Percentiles rank a stretch among this genome's conserved stretches.
phyloP scores from a whole-genome alignment of 2,329 filamentous ascomycete genomes.

The Mycosphaerella sp. region DNA sequence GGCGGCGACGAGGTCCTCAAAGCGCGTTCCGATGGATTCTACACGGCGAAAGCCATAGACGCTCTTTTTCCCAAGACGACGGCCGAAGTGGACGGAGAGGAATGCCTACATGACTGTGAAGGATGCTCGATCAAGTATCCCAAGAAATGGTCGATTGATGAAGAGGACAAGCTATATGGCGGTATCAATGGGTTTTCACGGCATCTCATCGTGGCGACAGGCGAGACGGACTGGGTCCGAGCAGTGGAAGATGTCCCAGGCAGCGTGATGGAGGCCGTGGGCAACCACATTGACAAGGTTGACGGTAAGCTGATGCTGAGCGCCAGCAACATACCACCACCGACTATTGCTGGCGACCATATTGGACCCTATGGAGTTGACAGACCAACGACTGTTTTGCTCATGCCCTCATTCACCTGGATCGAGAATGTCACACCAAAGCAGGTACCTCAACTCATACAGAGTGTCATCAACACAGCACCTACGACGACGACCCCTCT shows the following conservation, averaged over 20 bases:
- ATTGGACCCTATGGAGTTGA: conserved; percentile 44
- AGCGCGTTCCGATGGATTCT: conserved; percentile 39
- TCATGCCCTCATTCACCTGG: conserved; percentile 77
- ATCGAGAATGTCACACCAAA: conserved; percentile 77
- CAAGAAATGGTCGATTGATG: conserved; percentile 64
- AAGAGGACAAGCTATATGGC: conserved; percentile 73
- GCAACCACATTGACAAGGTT: conserved; percentile 31
- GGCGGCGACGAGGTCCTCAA: conserved; percentile 13
- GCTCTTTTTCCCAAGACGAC: conserved; percentile 68
- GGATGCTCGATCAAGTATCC: conserved; percentile 75
- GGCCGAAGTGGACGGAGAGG: conserved; percentile 74
- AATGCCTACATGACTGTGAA: conserved; percentile 81
- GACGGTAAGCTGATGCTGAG: conserved; percentile 70
- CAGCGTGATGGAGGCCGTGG: conserved; percentile 50
- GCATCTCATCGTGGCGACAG: conserved; percentile 88
- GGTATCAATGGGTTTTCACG: conserved; percentile 80
- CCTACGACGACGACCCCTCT: conserved; percentile 69
- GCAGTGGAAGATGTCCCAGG: conserved; percentile 80
- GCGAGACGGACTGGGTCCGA: conserved; percentile 88
- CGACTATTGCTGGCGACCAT: conserved; percentile 55
- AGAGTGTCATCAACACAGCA: conserved; percentile 59
- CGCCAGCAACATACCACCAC: conserved; percentile 82
- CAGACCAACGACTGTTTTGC: conserved; percentile 68
- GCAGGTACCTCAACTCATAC: conserved; percentile 64
- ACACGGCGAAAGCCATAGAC: conserved; percentile 41